Evolutionary conservation across 305 asterid species (phyloP), one percentile per base, ranked within the genome.

Genomic region (Fraxinus floribunda): DNA sequence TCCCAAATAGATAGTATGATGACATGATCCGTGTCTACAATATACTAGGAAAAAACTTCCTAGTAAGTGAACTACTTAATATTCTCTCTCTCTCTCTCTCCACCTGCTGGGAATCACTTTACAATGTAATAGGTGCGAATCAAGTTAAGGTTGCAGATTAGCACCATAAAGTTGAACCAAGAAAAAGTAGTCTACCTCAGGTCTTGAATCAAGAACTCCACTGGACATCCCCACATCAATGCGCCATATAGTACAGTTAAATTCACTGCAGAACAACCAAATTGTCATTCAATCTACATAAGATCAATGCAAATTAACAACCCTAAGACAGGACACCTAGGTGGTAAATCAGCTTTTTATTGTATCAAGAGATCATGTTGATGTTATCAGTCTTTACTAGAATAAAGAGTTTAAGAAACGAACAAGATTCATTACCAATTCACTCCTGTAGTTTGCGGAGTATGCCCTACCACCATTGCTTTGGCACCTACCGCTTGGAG

Each of bases 151-250:
- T n/a, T 62, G 41, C 75, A 44, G 6, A 44, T 22, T 60, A 52
- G 38, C 57, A 75, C 49, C 66, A 15, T 22, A 39, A 38, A 44
- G 29, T 84, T 68, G 68, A n/a, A 80, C 35, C 26, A 84, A 80
- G 83, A 79, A 77, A 57, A 24, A 34, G 62, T 39, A 68, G 76
- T 78, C 78, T 90, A 95, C 99, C 98, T 95, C 98, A 1, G 99
- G 99, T 64, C 84, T 90, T 64, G 99, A 94, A 87, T 90, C 96
- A 84, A 93, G 97, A 86, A 95, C 99, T 39, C 99, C 99, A 9
- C 96, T 91, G 11, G 99, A 95, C 99, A 95, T 95, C 66, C 99
- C 99, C 55, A 95, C 98, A 55, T 95, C 99, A 78, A 95, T 90
- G 38, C 98, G 91, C 98, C 98, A 94, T 82, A 95, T 90, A 76